These are phyloP conservation scores for Neoboletus subvelutipes DNA, from an alignment of 768 basidiomycete genomes.

Conservation along the genomic window DNA sequence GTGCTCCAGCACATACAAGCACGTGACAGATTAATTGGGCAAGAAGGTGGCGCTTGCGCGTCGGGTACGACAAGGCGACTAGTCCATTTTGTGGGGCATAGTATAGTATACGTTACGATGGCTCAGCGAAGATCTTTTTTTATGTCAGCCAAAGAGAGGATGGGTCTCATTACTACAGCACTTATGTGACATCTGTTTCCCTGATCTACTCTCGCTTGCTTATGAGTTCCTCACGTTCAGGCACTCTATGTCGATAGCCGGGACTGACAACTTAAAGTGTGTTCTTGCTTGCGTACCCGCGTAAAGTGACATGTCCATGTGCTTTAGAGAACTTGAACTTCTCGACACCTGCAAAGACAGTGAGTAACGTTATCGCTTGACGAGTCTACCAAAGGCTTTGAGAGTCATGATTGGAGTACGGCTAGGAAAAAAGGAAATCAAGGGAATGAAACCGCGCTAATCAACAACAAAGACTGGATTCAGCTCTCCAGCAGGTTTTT, in stretches of 20 bases:
- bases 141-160: constrained; percentile 42
- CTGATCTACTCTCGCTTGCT: not conserved
- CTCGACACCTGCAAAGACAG: constrained; percentile 34
- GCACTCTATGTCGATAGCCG: constrained; percentile 22
- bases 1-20: constrained; percentile 56
- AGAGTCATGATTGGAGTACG: no score
- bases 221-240: constrained; percentile 1
- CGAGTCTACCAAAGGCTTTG: no score
- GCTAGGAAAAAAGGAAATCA: no score
- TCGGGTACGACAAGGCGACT: constrained; percentile 25
- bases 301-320: not conserved
- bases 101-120: constrained; percentile 21
- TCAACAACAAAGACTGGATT: no score
- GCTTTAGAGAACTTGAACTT: constrained; percentile 40
- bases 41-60: constrained; percentile 21
- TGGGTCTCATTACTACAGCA: constrained; percentile 5
- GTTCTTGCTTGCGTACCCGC: not conserved
- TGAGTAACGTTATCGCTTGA: no score
- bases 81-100: constrained; percentile 42
- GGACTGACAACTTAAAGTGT: not conserved
- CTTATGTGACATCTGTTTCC: constrained; percentile 1
- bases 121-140: constrained; percentile 49
- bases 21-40: constrained; percentile 52
- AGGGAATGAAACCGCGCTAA: no score
- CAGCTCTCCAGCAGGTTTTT: no score